Conservation (phyloP, 768 basidiomycete genomes). For the Rhizopogon vesiculosus region DNA sequence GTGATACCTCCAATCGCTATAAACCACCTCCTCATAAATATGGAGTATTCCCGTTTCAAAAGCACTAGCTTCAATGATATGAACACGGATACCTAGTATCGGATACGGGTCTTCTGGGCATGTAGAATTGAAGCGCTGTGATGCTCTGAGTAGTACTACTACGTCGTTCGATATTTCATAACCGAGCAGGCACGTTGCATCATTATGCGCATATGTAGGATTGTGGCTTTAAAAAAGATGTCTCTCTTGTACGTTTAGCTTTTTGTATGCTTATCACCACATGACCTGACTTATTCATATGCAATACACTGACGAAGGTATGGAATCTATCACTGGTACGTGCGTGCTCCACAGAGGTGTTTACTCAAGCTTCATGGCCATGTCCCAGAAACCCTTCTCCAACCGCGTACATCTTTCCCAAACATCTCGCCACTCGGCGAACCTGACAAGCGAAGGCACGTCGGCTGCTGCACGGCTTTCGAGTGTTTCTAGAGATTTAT, state of each 20-base stretch:
- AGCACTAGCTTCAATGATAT: too few species aligned
- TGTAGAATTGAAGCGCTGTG: neutral
- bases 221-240: neutral
- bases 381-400: constrained; percentile 89
- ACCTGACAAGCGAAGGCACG: constrained; percentile 55
- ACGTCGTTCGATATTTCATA: neutral
- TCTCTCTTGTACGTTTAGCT: neutral
- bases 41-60: neutral
- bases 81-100: neutral
- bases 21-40: constrained; percentile 1
- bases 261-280: too few species aligned
- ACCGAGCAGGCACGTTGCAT: neutral
- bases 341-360: too few species aligned
- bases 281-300: too few species aligned
- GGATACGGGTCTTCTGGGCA: neutral
- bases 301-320: too few species aligned
- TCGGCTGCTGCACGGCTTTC: constrained; percentile 58
- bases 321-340: too few species aligned
- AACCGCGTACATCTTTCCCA: constrained; percentile 75
- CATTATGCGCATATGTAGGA: neutral
- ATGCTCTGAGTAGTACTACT: neutral
- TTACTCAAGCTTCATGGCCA: constrained; percentile 35
- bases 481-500: constrained; percentile 52
- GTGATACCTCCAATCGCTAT: constrained; percentile 1
- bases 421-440: constrained; percentile 62